Evolutionary conservation across 1,139 yeast species (phyloP), one percentile per base, ranked within the genome.

Genomic region (Suhomyces anneliseae): DNA sequence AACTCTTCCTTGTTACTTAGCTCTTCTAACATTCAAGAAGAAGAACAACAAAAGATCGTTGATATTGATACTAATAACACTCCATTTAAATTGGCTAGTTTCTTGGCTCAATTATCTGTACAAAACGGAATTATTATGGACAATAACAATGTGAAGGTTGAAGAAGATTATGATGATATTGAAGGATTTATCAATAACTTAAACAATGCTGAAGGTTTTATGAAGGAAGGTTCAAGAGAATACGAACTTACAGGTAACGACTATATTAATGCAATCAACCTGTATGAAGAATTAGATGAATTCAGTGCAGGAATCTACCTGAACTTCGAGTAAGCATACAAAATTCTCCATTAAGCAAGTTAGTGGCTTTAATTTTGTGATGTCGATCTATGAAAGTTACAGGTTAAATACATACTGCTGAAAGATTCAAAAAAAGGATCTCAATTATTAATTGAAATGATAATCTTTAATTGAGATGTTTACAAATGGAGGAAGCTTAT

Each of bases 251-350:
- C 74, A 7, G 79, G 79, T 9, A 75, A 75, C 54, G 63, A 65
- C 15, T 75, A 68, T 55, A 60, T 75, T 39, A 73, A 72, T 60
- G 69, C 69, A 37, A 61, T 83, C 59, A 82, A 82, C 60, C 73
- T 75, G 45, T 71, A 82, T 33, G 83, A 82, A 27, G 90, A 83
- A 52, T 76, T 92, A 52, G 95, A 89, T 56, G 96, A 90, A 51
- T 79, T 92, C 58, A 85, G 96, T 67, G 97, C 97, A 6, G 79
- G 90, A 57, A 93, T 92, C 8, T 92, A 92, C 65, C 86, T 96
- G 33, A 90, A 90, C 62, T 89, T 87, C 65, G 87, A 83, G 50
- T 74, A 63, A 39, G 36, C 24, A 19, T 19, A 19, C 24, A 19
- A 4, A 19, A 19, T 19, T 4, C 6, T 4, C 24, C 24, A 19